Base-by-base conservation (phyloP, 352 stramenopile species). In the Phytophthora palmivora region DNA sequence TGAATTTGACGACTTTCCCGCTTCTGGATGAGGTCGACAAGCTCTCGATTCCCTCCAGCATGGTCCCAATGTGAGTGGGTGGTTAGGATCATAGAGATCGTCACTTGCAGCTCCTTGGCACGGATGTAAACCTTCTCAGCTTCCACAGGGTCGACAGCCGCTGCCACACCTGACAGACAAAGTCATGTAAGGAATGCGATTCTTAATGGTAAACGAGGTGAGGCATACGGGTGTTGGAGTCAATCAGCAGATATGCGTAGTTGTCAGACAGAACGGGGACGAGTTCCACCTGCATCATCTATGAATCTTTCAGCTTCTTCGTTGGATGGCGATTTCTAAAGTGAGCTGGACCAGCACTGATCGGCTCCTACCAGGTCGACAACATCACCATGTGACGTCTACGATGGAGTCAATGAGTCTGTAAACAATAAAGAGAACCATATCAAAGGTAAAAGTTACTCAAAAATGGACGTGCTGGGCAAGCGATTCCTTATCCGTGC, bases 31-130 rank as follows among this genome's bases (percentile, higher is more conserved):
- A 90, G 60, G 16, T 82, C 48, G 3, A 65, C 39, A 26, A 98
- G 74, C 14, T 87, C 79, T 10, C 72, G 43, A 59, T 98, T 98
- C 44, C 93, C 93, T 11, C 91, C 92, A 0, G 91, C 75, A 57
- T 98, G 93, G 66, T 98, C 92, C 76, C 70, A 87, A 73, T 98
- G 93, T 47, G 84, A 90, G 69, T 98, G 93, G 0, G 93, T 98
- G 43, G 91, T 98, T 16, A 97, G 77, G 41, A 98, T 91, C 59
- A 88, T 78, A 14, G 82, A 89, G 54, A 98, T 81, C 43, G 67
- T 74, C 32, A 96, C 73, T 57, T 74, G 61, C 44, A 82, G 71
- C 38, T 78, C 68, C 41, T 86, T 63, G 19, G 88, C 89, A 19
- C 74, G 79, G 1, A 60, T 72, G 43, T 91, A 76, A 10, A 98